Conservation (phyloP, 2,329 filamentous ascomycete species). For the Alternaria arbusti region DNA sequence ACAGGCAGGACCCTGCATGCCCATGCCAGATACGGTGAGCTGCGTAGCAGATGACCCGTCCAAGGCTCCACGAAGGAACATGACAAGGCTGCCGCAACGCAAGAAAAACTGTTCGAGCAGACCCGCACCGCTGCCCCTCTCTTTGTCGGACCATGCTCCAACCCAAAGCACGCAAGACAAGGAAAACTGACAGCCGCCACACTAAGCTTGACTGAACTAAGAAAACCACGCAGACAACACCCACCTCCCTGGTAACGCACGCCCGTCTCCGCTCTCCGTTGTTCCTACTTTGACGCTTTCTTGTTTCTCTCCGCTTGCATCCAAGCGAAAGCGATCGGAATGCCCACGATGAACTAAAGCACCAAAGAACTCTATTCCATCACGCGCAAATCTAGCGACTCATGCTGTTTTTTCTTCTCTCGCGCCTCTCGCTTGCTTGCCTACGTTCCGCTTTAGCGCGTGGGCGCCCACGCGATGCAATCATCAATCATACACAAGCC, state of each 20-base stretch:
- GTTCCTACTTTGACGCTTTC: neutral
- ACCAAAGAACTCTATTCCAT: neutral
- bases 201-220: neutral
- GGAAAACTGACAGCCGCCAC: neutral
- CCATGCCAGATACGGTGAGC: conserved; percentile 1
- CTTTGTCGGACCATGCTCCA: neutral
- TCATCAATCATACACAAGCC: neutral
- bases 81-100: conserved; percentile 2
- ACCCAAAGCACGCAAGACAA: neutral
- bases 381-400: neutral
- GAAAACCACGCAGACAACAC: neutral
- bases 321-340: neutral
- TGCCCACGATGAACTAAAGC: neutral
- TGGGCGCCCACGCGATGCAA: neutral
- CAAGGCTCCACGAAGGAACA: neutral
- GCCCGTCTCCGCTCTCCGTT: neutral
- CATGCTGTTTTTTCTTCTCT: neutral
- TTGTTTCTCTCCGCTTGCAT: neutral
- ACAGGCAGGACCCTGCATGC: conserved; percentile 8
- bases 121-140: neutral
- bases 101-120: conserved; percentile 1
- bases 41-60: conserved; percentile 1
- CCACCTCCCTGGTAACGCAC: neutral
- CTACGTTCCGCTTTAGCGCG: neutral
- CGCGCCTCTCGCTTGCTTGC: neutral